Evolutionary conservation across 2,329 filamentous ascomycete genomes (phyloP).

Genomic region (Sarocladium kiliense): DNA sequence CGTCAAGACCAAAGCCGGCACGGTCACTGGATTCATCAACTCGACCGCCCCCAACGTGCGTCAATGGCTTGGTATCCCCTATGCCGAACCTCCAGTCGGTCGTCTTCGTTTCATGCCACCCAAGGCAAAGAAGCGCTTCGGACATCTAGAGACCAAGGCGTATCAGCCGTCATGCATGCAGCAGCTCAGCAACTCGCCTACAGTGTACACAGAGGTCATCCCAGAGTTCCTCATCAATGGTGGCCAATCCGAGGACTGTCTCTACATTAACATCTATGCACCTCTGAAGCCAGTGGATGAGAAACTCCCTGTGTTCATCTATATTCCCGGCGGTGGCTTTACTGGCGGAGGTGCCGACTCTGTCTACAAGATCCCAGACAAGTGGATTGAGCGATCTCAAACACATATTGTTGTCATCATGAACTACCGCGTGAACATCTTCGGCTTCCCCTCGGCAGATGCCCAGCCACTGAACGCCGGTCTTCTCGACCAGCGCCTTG

Average conservation of each 20-base stretch:
- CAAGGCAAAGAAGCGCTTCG: slow-evolving; percentile 20
- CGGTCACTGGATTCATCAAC: background rate
- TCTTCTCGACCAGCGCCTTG: slow-evolving; percentile 23
- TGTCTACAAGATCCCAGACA: slow-evolving; percentile 44
- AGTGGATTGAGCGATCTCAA: slow-evolving; percentile 21
- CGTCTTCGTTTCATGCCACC: slow-evolving; percentile 39
- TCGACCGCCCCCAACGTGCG: background rate
- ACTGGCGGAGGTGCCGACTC: slow-evolving; percentile 36
- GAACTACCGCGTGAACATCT: slow-evolving; percentile 40
- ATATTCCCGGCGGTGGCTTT: slow-evolving; percentile 31
- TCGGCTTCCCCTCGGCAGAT: slow-evolving; percentile 33
- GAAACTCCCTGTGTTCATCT: slow-evolving; percentile 19
- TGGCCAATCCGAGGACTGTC: slow-evolving; percentile 29
- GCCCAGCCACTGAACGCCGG: slow-evolving; percentile 19
- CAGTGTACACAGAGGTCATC: slow-evolving; percentile 29
- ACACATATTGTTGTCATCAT: slow-evolving; percentile 41
- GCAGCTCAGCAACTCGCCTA: slow-evolving; percentile 12
- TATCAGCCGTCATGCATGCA: slow-evolving; percentile 26
- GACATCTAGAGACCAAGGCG: slow-evolving; percentile 18
- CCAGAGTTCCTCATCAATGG: slow-evolving; percentile 34
- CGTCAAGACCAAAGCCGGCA: background rate
- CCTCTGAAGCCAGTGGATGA: slow-evolving; percentile 17
- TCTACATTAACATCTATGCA: slow-evolving; percentile 28
- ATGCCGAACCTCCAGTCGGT: slow-evolving; percentile 50
- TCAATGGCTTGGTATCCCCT: slow-evolving; percentile 38